Conservation (phyloP, 2,329 filamentous ascomycete genomes). For the Penicillium brevicompactum region DNA sequence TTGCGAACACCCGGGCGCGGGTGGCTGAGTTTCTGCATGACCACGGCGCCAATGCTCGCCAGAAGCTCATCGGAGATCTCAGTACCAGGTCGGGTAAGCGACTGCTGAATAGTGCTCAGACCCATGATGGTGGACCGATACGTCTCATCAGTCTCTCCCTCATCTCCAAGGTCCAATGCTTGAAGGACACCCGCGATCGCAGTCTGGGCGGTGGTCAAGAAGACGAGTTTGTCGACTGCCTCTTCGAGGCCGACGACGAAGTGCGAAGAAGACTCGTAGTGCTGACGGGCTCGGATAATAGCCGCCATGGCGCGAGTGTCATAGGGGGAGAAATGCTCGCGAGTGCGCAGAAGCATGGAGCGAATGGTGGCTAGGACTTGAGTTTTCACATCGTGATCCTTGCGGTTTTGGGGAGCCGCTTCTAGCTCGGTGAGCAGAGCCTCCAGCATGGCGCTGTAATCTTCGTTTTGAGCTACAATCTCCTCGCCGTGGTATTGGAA, state of each 20-base stretch:
- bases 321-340: constrained; percentile 36
- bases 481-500: constrained; percentile 40
- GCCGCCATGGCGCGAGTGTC: constrained; percentile 39
- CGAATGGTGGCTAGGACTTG: constrained; percentile 46
- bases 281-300: constrained; percentile 39
- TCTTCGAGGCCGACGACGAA: constrained; percentile 45
- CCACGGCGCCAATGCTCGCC: constrained; percentile 34
- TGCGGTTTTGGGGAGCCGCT: constrained; percentile 31
- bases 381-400: constrained; percentile 41
- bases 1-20: constrained; percentile 41
- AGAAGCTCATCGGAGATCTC: constrained; percentile 26
- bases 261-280: constrained; percentile 42
- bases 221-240: constrained; percentile 38
- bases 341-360: constrained; percentile 41
- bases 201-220: constrained; percentile 20
- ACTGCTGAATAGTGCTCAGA: constrained; percentile 22
- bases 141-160: constrained; percentile 33
- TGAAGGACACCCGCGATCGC: constrained; percentile 37
- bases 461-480: constrained; percentile 37
- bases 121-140: constrained; percentile 40
- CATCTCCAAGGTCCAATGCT: constrained; percentile 31
- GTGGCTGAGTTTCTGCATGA: constrained; percentile 34
- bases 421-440: constrained; percentile 43
- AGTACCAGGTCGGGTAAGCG: constrained; percentile 15
- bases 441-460: constrained; percentile 41